Percentiles rank a stretch among this genome's conserved stretches.
Evolutionary conservation across 768 basidiomycete genomes (phyloP).

Genomic region (Pulveroboletus sp.): DNA sequence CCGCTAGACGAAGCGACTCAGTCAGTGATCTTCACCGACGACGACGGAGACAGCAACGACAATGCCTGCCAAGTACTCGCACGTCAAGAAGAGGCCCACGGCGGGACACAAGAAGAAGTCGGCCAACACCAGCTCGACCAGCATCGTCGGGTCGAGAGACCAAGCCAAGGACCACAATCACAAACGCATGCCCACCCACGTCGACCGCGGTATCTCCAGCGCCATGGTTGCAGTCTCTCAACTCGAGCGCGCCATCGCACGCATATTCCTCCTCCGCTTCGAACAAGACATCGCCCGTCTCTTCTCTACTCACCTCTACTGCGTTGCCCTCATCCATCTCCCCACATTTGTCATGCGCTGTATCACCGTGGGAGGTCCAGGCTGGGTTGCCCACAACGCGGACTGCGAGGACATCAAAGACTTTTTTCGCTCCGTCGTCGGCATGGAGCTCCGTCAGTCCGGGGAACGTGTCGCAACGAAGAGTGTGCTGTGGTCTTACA

Average conservation of each 20-base stretch:
- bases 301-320: slow-evolving; percentile 66
- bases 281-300: slow-evolving; percentile 73
- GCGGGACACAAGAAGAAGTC: slow-evolving; percentile 46
- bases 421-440: slow-evolving; percentile 63
- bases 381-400: slow-evolving; percentile 65
- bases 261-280: slow-evolving; percentile 62
- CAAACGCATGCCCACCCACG: slow-evolving; percentile 41
- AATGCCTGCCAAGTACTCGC: slow-evolving; percentile 73
- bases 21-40: slow-evolving; percentile 4
- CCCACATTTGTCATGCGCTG: slow-evolving; percentile 67
- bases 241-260: slow-evolving; percentile 64
- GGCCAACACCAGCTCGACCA: slow-evolving; percentile 23
- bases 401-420: slow-evolving; percentile 70
- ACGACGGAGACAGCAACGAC: slow-evolving; percentile 21
- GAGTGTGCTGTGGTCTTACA: slow-evolving; percentile 77
- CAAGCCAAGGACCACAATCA: slow-evolving; percentile 27
- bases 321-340: slow-evolving; percentile 57
- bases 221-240: slow-evolving; percentile 59
- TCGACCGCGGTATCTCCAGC: slow-evolving; percentile 51
- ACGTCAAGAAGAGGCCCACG: slow-evolving; percentile 61
- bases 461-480: slow-evolving; percentile 77
- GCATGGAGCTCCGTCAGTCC: slow-evolving; percentile 74
- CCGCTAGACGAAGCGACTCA: not conserved
- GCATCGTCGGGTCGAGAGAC: slow-evolving; percentile 21
- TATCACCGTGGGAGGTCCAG: slow-evolving; percentile 54